Base-by-base conservation (phyloP, 768 basidiomycete species). In the Agrocybe pediades region DNA sequence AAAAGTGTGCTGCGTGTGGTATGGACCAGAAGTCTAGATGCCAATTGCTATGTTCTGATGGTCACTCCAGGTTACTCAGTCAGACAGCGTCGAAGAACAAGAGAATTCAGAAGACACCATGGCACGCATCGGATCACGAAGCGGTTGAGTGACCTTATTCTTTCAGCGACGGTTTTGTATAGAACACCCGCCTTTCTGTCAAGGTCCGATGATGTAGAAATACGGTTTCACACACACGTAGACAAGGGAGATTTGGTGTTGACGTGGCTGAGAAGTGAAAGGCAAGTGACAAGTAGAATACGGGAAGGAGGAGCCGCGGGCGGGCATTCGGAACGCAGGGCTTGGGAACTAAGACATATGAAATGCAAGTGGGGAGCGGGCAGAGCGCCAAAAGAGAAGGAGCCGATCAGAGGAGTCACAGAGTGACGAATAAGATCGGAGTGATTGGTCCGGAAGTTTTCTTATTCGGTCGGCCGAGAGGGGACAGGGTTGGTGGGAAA, bases 61-160 rank as follows among this genome's bases (percentile, higher is more conserved):
- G 24, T 42, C 19, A 48, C 29, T 44, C 17, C 64, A 92, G 91
- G 91, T 93, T 40, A 91, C 90, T 20, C 90, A 93, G 67, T 87
- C 91, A 8, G 90, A 93, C 67, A 80, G 75, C 39, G 87, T 88
- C 39, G 90, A 92, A 67, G 90, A 92, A 62, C 90, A 92, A 68
- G 91, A 93, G 69, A 87, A 85, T 61, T 78, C 86, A 15, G 91
- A 93, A 62, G 91, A 92, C 67, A 81, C 85, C 24, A 83, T 92
- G 71, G 87, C 84, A 25, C 82, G 91, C 54, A 74, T 92, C 51
- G 87, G 87, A 16, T 86, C 87, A 64, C 81, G 88, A 70, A 81
- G 76, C 58, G 85, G 85, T 82, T 84, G 84, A 69, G 19, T 33
- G 45, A 46, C 56, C 58, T 55, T 41, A 56, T 55, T 57, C 52